Evolutionary conservation across 148 eudicot species (phyloP), one percentile per base, ranked within the genome.

Genomic region (Drosera capensis): DNA sequence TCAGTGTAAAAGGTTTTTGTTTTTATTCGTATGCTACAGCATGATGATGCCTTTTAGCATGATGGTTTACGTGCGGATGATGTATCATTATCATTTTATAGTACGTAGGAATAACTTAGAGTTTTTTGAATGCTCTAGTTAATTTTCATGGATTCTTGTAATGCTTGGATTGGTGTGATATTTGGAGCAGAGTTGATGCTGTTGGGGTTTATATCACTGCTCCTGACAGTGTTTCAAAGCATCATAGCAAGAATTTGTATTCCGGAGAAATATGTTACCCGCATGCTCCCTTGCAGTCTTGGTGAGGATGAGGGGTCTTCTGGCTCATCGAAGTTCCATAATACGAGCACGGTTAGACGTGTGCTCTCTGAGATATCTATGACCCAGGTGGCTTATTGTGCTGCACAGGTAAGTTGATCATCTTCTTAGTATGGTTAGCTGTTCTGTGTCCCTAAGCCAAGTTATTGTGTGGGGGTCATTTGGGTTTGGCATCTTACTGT

Each of bases 171-270:
- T n/a, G 11, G 20, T 20, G 12, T 21, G 44, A 11, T 34, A 11
- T 20, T 42, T 40, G 48, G 37, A 49, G 57, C 81, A 88, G 97
- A 88, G 66, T 67, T 84, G 97, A 88, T 88, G 97, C 71, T 88
- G 38, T 59, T 88, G 57, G 97, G 97, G 53, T 88, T 88, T 58
- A 79, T 88, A 50, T 88, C 97, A 20, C 70, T 88, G 8, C 62
- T 88, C 44, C 49, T 88, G 56, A 77, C 97, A 14, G 97, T 88
- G 43, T 70, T 77, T 17, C 94, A 88, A 78, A 59, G 60, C 34
- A 40, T 66, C 31, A 83, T 84, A 24, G 58, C 70, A 20, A 73
- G 70, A 54, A 62, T 88, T 7, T 88, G 97, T 42, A 83, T 88
- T 51, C 54, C 69, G 1, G 57, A 56, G 52, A 50, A 38, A 38